Evolutionary conservation across 805 yeast species (phyloP).

Genomic region (Metschnikowia shivogae): DNA sequence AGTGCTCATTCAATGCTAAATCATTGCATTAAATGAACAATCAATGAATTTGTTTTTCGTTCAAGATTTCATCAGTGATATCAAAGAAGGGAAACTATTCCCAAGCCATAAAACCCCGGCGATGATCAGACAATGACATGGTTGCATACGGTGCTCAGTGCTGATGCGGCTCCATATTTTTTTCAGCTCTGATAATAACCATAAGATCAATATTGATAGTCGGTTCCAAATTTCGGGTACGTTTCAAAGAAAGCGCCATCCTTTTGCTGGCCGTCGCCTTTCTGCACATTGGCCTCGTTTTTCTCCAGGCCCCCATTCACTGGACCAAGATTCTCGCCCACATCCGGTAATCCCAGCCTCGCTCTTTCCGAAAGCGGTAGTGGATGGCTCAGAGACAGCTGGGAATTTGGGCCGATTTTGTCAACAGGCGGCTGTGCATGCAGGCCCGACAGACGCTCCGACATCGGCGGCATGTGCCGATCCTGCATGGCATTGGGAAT

Average conservation of each 20-base stretch:
- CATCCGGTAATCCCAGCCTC: neutral
- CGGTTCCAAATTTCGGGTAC: slow-evolving; percentile 12
- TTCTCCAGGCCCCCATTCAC: neutral
- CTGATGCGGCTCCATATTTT: too few species aligned
- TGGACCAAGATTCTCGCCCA: neutral
- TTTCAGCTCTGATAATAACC: too few species aligned
- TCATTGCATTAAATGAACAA: too few species aligned
- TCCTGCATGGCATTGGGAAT: neutral
- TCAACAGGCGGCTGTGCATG: slow-evolving; percentile 2
- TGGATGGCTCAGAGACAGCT: neutral
- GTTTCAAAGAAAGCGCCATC: slow-evolving; percentile 9
- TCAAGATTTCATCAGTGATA: too few species aligned
- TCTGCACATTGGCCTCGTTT: neutral
- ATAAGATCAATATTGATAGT: slow-evolving; percentile 3
- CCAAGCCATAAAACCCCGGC: too few species aligned
- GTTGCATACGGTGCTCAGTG: too few species aligned
- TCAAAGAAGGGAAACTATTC: too few species aligned
- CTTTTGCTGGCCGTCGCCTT: neutral
- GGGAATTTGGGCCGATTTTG: neutral
- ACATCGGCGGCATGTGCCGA: neutral
- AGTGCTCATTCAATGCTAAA: too few species aligned
- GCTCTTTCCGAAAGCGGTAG: slow-evolving; percentile 2
- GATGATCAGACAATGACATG: too few species aligned
- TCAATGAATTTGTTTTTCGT: too few species aligned
- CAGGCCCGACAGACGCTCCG: neutral